These are phyloP conservation scores for Chalciporus chontae DNA, from an alignment of 768 basidiomycete species.

Conservation along the genomic window DNA sequence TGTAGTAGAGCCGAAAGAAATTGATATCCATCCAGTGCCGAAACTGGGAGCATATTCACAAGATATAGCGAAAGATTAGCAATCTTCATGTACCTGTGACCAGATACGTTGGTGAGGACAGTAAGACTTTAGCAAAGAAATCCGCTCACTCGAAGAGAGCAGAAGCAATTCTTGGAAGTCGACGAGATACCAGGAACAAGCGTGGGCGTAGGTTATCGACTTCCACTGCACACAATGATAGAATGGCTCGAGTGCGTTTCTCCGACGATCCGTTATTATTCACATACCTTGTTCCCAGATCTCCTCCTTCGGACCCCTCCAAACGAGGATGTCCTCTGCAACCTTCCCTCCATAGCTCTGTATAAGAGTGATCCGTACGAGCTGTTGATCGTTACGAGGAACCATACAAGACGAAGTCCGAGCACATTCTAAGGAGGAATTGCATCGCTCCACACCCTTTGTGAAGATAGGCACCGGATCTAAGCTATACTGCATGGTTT, in stretches of 20 bases:
- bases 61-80: conserved; percentile 76
- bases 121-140: neutral
- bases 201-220: conserved; percentile 47
- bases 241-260: neutral
- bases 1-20: conserved; percentile 40
- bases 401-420: conserved; percentile 47
- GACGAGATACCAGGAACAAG: conserved; percentile 12
- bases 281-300: conserved; percentile 63
- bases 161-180: conserved; percentile 23
- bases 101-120: neutral
- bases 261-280: neutral
- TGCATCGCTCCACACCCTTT: conserved; percentile 37
- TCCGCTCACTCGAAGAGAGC: conserved; percentile 56
- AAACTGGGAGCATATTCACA: conserved; percentile 78
- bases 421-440: conserved; percentile 33
- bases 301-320: conserved; percentile 68
- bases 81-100: conserved; percentile 55
- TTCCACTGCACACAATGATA: conserved; percentile 38
- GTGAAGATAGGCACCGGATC: conserved; percentile 55
- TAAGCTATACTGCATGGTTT: conserved; percentile 42
- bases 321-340: conserved; percentile 49
- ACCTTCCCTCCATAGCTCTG: neutral
- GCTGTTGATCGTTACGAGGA: conserved; percentile 45
- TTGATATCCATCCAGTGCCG: conserved; percentile 66
- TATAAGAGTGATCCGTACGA: conserved; percentile 54